Percentiles rank a stretch among this genome's conserved stretches.
phyloP scores from a whole-genome alignment of 139 green algal genomes.

The Mesotaenium endlicherianum region DNA sequence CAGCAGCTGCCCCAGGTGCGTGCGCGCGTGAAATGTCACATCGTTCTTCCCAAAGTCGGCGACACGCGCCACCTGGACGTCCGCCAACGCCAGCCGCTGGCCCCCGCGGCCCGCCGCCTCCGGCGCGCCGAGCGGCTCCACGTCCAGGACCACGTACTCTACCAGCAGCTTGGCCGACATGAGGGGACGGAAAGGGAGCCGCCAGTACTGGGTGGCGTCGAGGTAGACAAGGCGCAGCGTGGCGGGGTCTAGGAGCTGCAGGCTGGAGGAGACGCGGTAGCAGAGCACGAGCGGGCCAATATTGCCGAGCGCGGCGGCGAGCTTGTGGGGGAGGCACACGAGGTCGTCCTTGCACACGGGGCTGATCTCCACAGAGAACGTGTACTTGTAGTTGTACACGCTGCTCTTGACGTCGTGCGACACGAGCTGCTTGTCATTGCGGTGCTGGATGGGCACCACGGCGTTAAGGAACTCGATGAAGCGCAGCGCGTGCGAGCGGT shows the following conservation, averaged over 20 bases:
- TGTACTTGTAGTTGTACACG: constrained; percentile 99
- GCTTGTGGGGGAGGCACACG: constrained; percentile 81
- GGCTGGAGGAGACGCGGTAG: constrained; percentile 76
- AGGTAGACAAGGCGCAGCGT: constrained; percentile 74
- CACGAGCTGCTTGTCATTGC: constrained; percentile 95
- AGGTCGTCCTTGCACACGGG: constrained; percentile 89
- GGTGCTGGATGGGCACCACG: constrained; percentile 54
- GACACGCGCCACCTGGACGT: constrained; percentile 72
- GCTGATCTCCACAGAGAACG: constrained; percentile 92
- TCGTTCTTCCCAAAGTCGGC: constrained; percentile 92
- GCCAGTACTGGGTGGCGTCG: constrained; percentile 75
- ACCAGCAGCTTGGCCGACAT: constrained; percentile 67
- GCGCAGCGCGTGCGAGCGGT: constrained; percentile 80
- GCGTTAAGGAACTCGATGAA: constrained; percentile 92
- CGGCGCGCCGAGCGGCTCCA: constrained; percentile 61
- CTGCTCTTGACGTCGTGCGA: constrained; percentile 88
- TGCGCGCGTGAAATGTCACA: constrained; percentile 68
- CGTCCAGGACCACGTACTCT: constrained; percentile 90
- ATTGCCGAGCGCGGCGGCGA: constrained; percentile 66
- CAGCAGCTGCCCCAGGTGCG: constrained; percentile 81
- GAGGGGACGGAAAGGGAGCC: constrained; percentile 67
- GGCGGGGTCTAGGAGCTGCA: constrained; percentile 81
- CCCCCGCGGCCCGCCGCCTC: not conserved
- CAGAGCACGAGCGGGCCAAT: constrained; percentile 87
- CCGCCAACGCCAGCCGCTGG: constrained; percentile 54